Evolutionary conservation across 768 basidiomycete genomes (phyloP).

Genomic region (Pluteus cervinus): DNA sequence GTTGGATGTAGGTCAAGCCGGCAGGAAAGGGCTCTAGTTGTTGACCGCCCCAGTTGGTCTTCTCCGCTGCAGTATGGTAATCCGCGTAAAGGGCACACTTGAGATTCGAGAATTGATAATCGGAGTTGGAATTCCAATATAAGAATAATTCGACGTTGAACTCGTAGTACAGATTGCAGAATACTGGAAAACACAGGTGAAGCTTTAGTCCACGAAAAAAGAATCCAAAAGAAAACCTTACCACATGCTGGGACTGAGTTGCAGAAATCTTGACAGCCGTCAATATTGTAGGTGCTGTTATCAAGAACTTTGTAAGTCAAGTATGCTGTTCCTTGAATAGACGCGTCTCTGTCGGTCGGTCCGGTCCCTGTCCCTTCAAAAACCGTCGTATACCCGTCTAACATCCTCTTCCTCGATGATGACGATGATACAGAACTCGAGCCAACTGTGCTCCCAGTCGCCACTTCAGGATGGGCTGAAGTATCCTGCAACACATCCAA

Average conservation of each 20-base stretch:
- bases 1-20: conserved; percentile 35
- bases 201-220: too few species aligned
- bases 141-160: conserved; percentile 36
- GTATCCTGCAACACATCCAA: too few species aligned
- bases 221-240: conserved; percentile 12
- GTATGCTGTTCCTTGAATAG: conserved; percentile 43
- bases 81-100: conserved; percentile 44
- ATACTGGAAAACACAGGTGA: conserved; percentile 33
- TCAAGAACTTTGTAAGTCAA: conserved; percentile 38
- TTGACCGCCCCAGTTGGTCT: conserved; percentile 40
- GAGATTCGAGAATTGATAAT: conserved; percentile 38
- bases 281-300: conserved; percentile 38
- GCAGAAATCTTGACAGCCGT: conserved; percentile 37
- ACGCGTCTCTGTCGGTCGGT: conserved; percentile 30
- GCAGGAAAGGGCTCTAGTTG: conserved; percentile 27
- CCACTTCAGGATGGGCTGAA: conserved; percentile 1
- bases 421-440: too few species aligned
- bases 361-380: conserved; percentile 33
- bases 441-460: conserved; percentile 9
- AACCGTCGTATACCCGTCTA: conserved; percentile 26
- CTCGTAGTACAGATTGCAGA: conserved; percentile 47
- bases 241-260: conserved; percentile 32
- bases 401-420: conserved; percentile 15
- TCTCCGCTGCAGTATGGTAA: conserved; percentile 36
- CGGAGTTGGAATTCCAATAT: too few species aligned